phyloP scores from a whole-genome alignment of 768 basidiomycete genomes.

The Boletales sp. region DNA sequence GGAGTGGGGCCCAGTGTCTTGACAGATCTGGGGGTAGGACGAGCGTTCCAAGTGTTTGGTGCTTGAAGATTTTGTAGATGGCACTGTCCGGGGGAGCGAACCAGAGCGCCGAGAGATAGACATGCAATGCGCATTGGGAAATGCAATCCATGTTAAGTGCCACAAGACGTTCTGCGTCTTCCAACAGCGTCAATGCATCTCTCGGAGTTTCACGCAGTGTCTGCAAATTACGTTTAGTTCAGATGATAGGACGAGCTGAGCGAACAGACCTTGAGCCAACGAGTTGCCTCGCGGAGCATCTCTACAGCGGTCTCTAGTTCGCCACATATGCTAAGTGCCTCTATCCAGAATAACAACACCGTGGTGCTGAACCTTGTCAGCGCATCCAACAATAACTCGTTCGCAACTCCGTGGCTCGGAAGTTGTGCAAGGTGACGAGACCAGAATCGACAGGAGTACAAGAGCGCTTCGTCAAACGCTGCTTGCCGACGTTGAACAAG shows the following conservation, averaged over 20 bases:
- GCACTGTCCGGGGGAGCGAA: constrained; percentile 6
- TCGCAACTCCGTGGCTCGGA: constrained; percentile 2
- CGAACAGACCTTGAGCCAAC: constrained; percentile 11
- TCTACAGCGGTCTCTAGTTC: constrained; percentile 10
- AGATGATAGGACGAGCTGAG: background rate
- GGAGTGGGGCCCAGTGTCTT: constrained; percentile 4
- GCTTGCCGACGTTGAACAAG: constrained; percentile 4
- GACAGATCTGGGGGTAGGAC: background rate
- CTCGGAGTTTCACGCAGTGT: background rate
- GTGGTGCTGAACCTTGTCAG: constrained; percentile 11
- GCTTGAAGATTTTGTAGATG: constrained; percentile 10
- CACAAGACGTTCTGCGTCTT: constrained; percentile 12
- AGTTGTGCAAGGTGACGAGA: constrained; percentile 14
- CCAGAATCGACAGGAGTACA: constrained; percentile 20
- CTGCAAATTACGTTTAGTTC: background rate
- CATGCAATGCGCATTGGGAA: constrained; percentile 11
- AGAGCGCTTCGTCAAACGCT: constrained; percentile 9
- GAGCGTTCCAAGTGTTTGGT: constrained; percentile 5
- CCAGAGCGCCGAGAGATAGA: constrained; percentile 10
- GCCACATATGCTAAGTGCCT: constrained; percentile 8
- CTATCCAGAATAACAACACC: constrained; percentile 13
- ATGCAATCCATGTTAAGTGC: constrained; percentile 12
- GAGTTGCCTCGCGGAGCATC: constrained; percentile 3
- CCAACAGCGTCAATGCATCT: constrained; percentile 1
- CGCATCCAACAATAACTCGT: constrained; percentile 6